Evolutionary conservation across 305 asterid species (phyloP).

Genomic region (Rubia occidens): DNA sequence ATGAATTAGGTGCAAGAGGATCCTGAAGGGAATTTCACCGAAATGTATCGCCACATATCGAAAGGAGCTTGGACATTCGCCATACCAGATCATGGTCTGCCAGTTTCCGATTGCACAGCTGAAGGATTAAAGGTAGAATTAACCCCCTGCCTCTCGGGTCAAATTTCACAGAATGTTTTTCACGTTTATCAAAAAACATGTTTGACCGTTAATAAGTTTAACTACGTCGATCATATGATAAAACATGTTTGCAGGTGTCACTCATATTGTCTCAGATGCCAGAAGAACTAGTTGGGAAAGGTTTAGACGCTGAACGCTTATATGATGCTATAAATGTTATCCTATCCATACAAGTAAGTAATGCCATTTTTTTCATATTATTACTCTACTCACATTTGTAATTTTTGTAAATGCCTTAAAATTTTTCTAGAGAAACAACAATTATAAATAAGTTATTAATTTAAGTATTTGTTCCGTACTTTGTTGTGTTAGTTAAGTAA

Average conservation of each 20-base stretch:
- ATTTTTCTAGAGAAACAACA: too few species aligned
- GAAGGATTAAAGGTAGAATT: conserved; percentile 45
- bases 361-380: too few species aligned
- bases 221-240: too few species aligned
- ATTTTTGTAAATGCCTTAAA: too few species aligned
- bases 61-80: conserved; percentile 34
- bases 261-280: conserved; percentile 39
- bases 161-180: too few species aligned
- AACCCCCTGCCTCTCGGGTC: too few species aligned
- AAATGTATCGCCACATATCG: conserved; percentile 44
- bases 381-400: too few species aligned
- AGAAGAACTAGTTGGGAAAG: conserved; percentile 29
- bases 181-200: too few species aligned
- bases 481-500: too few species aligned
- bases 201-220: too few species aligned
- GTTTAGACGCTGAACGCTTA: conserved; percentile 23
- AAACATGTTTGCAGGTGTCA: conserved; percentile 20
- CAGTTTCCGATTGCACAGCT: conserved; percentile 51
- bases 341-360: conserved; percentile 37
- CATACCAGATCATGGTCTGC: conserved; percentile 55
- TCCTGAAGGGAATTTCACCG: conserved; percentile 30
- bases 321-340: conserved; percentile 42
- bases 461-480: too few species aligned
- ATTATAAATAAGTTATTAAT: too few species aligned
- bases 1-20: conserved; percentile 38